Evolutionary conservation across 805 yeast species (phyloP), one percentile per base, ranked within the genome.

Genomic region (Candida quercuum): DNA sequence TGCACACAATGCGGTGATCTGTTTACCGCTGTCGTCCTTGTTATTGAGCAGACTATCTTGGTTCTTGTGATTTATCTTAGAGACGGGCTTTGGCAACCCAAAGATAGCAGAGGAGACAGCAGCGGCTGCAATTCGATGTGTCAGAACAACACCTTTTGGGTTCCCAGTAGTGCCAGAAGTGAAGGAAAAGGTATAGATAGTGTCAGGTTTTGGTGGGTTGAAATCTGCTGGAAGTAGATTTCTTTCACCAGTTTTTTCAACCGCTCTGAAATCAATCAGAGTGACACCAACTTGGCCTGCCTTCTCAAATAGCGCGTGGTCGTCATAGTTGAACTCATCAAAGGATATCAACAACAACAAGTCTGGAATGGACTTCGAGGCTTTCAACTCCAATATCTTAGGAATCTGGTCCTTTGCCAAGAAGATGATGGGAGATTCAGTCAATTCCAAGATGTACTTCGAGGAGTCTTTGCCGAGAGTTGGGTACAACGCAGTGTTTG

Each of bases 91-190:
- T 7, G 34, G 38, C n/a, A 62, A 42, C 5, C 58, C 45, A 10
- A 61, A 42, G 31, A 65, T 52, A 0, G 66, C 52, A 6, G 68
- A 51, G 1, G 71, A 63, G 34, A 80, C 69, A 3, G 67, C 71
- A 4, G 80, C 66, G 9, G 68, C 63, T 3, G 74, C 69, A 45
- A 67, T 70, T 21, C 59, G 57, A 35, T 81, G 86, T 2, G 75
- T 63, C 24, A 74, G 35, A 24, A 71, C 72, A 7, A 78, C 88
- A 31, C 89, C 89, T 56, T 81, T 81, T 21, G 89, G 89, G 27
- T 71, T 57, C 3, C 87, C 86, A 2, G 88, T 80, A 3, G 89
- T 81, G 16, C 89, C 88, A 0, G 86, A 78, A 3, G 88, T 82
- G 56, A 81, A 81, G 10, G 81, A 78, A 36, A 81, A 72, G 5